phyloP scores from a whole-genome alignment of 495 filamentous ascomycete species.

The Aspergillus heteromorphus region DNA sequence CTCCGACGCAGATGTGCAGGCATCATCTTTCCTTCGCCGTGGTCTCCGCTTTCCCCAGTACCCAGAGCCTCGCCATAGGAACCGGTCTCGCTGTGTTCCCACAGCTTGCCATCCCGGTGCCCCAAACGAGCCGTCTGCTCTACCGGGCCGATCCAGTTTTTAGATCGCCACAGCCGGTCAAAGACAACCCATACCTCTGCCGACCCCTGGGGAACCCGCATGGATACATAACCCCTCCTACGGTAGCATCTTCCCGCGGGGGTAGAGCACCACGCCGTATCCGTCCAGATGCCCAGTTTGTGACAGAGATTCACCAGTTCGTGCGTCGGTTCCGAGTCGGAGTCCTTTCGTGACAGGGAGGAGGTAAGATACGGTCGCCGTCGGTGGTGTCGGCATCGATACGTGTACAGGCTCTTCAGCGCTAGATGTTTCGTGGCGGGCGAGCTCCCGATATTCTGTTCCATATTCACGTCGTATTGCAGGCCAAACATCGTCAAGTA shows the following conservation, averaged over 20 bases:
- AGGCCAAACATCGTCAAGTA: conserved; percentile 48
- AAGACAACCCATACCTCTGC: conserved; percentile 61
- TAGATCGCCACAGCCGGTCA: conserved; percentile 56
- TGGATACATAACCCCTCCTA: conserved; percentile 52
- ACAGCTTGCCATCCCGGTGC: conserved; percentile 46
- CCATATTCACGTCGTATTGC: conserved; percentile 41
- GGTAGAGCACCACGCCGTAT: conserved; percentile 60
- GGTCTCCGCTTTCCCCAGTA: conserved; percentile 31
- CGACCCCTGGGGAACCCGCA: conserved; percentile 46
- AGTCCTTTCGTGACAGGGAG: conserved; percentile 51
- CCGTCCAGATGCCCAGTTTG: conserved; percentile 57
- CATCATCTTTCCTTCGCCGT: conserved; percentile 50
- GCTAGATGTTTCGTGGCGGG: conserved; percentile 37
- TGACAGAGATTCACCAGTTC: conserved; percentile 59
- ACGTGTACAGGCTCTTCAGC: conserved; percentile 56
- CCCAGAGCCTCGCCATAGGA: conserved; percentile 53
- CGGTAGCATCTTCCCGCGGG: conserved; percentile 54
- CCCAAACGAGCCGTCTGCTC: conserved; percentile 15
- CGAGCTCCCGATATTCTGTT: conserved; percentile 29
- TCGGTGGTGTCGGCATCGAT: conserved; percentile 57
- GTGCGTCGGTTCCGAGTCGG: conserved; percentile 58
- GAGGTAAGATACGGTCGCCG: conserved; percentile 53
- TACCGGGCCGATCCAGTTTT: conserved; percentile 51
- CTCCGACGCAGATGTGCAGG: conserved; percentile 52
- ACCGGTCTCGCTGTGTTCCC: conserved; percentile 54